Evolutionary conservation across 495 filamentous ascomycete species (phyloP), one percentile per base, ranked within the genome.

Genomic region (Sordaria brevicollis): DNA sequence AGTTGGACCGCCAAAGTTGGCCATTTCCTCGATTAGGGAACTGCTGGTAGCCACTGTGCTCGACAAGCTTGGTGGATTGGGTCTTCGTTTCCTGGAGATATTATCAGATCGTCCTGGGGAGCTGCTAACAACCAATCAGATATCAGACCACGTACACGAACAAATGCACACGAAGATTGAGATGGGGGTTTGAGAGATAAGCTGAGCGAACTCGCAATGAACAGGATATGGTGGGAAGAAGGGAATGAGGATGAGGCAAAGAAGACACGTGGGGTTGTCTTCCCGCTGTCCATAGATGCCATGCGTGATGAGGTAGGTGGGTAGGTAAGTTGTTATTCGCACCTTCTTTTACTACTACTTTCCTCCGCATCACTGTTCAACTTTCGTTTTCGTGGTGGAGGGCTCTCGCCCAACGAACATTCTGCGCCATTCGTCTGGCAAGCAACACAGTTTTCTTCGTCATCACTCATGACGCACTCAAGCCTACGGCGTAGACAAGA

Each of bases 381-480:
- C 84, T 89, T 93, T 79, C 88, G 88, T 86, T 91, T 97, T 82
- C 89, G 88, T 36, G 88, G 86, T 69, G 87, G 87, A 29, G 88
- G 84, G 69, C 93, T 92, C 65, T 87, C 86, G 35, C 84, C 81
- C 77, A 90, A 84, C 7, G 89, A 89, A 76, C 89, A 91, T 34
- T 87, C 86, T 74, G 86, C 83, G 54, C 84, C 85, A 73, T 84
- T 86, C 77, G 85, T 84, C 76, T 87, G 84, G 76, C 89, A 91
- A 37, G 88, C 82, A 69, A 89, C 82, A 77, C 89, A 91, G 74
- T 81, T 84, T 34, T 85, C 84, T 38, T 88, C 85, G 33, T 88
- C 89, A 57, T 89, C 88, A 76, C 93, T 91, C 81, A 97, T 91
- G 69, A 96, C 93, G 82, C 95, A 99, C 75, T 93, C 90, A 74